These are phyloP conservation scores for Globisporangium spiculum DNA, from an alignment of 352 stramenopile genomes.

Conservation along the genomic window DNA sequence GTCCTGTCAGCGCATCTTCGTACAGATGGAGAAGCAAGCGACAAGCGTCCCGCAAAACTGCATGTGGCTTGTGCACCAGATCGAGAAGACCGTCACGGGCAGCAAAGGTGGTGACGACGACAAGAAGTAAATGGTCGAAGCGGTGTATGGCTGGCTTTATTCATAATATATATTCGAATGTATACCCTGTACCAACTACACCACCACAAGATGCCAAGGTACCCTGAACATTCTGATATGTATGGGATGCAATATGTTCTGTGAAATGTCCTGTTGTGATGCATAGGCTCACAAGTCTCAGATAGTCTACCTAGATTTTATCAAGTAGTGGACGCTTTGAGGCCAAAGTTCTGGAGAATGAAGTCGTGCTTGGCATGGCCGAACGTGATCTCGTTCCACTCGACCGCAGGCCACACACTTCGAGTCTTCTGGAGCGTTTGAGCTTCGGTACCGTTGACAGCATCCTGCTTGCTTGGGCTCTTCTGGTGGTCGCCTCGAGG, in stretches of 20 bases:
- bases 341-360: slow-evolving; percentile 47
- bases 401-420: not conserved
- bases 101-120: slow-evolving; percentile 20
- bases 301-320: not conserved
- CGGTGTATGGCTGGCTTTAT: not conserved
- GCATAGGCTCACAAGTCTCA: not conserved
- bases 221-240: not conserved
- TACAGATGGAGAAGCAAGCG: slow-evolving; percentile 67
- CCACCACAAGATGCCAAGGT: not conserved
- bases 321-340: slow-evolving; percentile 17
- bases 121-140: slow-evolving; percentile 6
- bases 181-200: not conserved
- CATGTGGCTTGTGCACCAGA: slow-evolving; percentile 46
- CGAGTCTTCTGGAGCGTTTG: not conserved
- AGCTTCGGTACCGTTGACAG: too few relatives aligned
- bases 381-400: slow-evolving; percentile 42
- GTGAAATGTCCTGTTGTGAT: not conserved
- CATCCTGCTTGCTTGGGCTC: not conserved
- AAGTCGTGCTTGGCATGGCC: slow-evolving; percentile 30
- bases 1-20: slow-evolving; percentile 53
- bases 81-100: slow-evolving; percentile 34
- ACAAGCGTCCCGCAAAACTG: slow-evolving; percentile 40
- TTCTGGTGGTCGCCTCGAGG: slow-evolving; percentile 3
- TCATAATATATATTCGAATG: not conserved
- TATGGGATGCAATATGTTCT: not conserved